Conservation (phyloP, 148 eudicot species). For the Pharnaceum exiguum region DNA sequence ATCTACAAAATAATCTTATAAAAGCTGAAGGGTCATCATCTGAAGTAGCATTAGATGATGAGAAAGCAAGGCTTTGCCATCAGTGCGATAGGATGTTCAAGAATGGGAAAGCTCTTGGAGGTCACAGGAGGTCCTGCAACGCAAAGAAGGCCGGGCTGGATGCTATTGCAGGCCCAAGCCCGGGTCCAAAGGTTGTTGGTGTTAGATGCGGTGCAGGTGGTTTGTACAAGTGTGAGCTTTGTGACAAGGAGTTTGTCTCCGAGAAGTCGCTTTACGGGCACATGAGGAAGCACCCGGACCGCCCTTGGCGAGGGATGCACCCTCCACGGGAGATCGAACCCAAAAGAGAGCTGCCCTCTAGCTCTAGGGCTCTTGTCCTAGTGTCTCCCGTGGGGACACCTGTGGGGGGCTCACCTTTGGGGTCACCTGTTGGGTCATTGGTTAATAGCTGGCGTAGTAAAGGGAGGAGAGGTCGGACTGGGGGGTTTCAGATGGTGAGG, state of each 20-base stretch:
- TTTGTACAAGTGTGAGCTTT: neutral
- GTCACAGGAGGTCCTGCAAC: constrained; percentile 20
- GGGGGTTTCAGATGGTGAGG: neutral
- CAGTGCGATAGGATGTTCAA: constrained; percentile 12
- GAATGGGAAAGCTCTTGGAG: constrained; percentile 33
- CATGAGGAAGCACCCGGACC: constrained; percentile 62
- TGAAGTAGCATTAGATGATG: neutral
- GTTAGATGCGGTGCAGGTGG: too few species aligned
- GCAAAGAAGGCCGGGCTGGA: neutral
- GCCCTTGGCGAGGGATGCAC: constrained; percentile 39
- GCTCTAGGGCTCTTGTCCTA: too few species aligned
- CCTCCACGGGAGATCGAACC: constrained; percentile 16
- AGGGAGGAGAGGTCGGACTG: too few species aligned
- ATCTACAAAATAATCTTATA: too few species aligned
- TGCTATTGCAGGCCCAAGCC: too few species aligned
- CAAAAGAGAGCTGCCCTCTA: neutral
- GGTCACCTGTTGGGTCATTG: neutral
- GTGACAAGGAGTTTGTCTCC: constrained; percentile 31
- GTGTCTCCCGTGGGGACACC: too few species aligned
- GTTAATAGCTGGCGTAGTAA: neutral
- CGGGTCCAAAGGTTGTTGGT: too few species aligned
- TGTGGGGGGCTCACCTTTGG: too few species aligned
- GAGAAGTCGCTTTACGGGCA: constrained; percentile 53
- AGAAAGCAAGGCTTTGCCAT: constrained; percentile 14
- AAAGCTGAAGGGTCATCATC: neutral